Evolutionary conservation across 2,329 filamentous ascomycete genomes (phyloP).

Genomic region (Claviceps capensis): DNA sequence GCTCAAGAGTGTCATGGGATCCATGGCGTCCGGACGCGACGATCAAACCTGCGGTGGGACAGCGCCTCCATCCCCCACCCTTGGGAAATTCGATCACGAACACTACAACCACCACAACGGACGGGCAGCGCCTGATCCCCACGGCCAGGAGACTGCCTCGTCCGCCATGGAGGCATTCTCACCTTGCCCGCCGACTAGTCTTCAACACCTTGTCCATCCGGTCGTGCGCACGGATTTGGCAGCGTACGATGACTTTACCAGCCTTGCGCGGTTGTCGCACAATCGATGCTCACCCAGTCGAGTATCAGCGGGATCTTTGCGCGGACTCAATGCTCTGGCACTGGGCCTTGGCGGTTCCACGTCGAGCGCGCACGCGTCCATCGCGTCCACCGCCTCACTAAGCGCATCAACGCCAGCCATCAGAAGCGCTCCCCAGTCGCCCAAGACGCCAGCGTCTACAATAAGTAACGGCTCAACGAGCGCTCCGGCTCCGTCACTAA

Average conservation of each 20-base stretch:
- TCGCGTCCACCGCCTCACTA: slow-evolving; percentile 47
- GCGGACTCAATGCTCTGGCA: slow-evolving; percentile 34
- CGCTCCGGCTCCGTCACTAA: slow-evolving; percentile 46
- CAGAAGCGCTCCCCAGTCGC: slow-evolving; percentile 43
- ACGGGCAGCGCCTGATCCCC: slow-evolving; percentile 8
- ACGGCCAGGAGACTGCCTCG: slow-evolving; percentile 20
- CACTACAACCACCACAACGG: slow-evolving; percentile 36
- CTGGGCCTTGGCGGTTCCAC: slow-evolving; percentile 32
- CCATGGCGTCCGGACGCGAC: slow-evolving; percentile 61
- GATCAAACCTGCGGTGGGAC: slow-evolving; percentile 58
- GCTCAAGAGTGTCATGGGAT: slow-evolving; percentile 84
- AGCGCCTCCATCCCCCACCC: slow-evolving; percentile 68
- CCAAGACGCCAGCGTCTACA: slow-evolving; percentile 41
- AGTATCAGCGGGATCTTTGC: slow-evolving; percentile 53
- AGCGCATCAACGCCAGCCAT: slow-evolving; percentile 33
- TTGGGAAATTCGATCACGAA: slow-evolving; percentile 51
- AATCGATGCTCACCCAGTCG: slow-evolving; percentile 44
- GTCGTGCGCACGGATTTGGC: slow-evolving; percentile 70
- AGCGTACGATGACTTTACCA: slow-evolving; percentile 74
- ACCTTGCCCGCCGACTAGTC: slow-evolving; percentile 52
- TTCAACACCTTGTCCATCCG: slow-evolving; percentile 71
- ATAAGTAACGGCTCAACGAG: slow-evolving; percentile 30
- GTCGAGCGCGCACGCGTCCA: slow-evolving; percentile 37
- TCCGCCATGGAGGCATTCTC: slow-evolving; percentile 29
- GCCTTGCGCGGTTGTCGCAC: slow-evolving; percentile 57